Base-by-base conservation (phyloP, 768 basidiomycete genomes). In the Suillus ampliporus region DNA sequence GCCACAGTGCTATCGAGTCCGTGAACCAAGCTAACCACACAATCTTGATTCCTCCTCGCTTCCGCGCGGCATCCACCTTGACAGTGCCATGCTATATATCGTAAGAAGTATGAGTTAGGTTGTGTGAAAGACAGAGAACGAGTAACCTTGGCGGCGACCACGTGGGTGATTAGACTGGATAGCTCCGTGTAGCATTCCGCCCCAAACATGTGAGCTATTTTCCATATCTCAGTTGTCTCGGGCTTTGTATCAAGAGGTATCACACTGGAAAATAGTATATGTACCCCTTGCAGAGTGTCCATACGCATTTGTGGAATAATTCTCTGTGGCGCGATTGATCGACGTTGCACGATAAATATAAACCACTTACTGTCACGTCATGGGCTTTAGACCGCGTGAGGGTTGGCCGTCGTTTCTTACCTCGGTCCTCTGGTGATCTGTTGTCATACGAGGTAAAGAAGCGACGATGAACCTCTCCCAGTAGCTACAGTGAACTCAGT, bases 221-320 rank as follows among this genome's bases (percentile, higher is more conserved):
- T 83, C 94, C 94, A 97, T 56, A 94, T 86, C 69, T 95, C 94
- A 57, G 85, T 92, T 53, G 82, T 81, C 74, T 95, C 89, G 41
- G 94, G 91, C 61, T 78, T 81, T 4, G 87, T 89, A 69, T 94
- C 90, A n/a, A 96, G 84, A 5, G 97, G 95, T 61, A 99, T 95
- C 44, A 99, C 88, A 61, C 95, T 94, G 1, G 97, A 98, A 77
- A 99, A 99, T 40, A 97, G 82, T 37, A 99, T 84, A 70, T 91
- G 87, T 34, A 89, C 83, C 34, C 91, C 92, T 40, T 83, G 82
- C n/a, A 99, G 82, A 0, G 93, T 90, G 67, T 86, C 84, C 26
- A 80, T 72, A 58, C 97, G 90, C 75, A 97, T 83, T 59, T 81
- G 79, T 15, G 94, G 93, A 57, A 99, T 96, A 66, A 99, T 97